Conservation (phyloP, 208 protist species). For the Kentomonas sorsogonicus region DNA sequence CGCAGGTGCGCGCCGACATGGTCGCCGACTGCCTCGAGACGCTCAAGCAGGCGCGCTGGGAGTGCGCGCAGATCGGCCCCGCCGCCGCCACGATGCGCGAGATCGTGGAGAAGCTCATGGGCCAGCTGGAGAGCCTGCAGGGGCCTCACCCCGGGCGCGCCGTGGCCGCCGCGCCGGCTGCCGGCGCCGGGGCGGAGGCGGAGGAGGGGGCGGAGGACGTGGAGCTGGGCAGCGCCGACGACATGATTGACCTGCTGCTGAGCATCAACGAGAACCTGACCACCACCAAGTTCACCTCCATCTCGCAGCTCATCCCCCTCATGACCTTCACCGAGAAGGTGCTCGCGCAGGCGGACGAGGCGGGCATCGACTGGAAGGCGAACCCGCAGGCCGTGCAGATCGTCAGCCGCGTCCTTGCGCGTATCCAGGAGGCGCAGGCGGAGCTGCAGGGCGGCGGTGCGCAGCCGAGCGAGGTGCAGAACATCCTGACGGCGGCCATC, state of each 20-base stretch:
- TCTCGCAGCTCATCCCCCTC: conserved; percentile 20
- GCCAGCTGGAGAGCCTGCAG: conserved; percentile 9
- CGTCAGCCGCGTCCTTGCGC: conserved; percentile 17
- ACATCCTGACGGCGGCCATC: conserved; percentile 9
- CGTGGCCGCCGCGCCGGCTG: neutral
- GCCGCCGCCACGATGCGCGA: conserved; percentile 16
- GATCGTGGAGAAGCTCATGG: conserved; percentile 13
- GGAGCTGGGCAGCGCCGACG: neutral
- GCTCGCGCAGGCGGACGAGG: conserved; percentile 22
- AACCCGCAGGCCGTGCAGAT: conserved; percentile 16
- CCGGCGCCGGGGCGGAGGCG: neutral
- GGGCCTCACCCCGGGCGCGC: no score
- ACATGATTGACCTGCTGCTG: conserved; percentile 14
- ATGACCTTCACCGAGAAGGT: conserved; percentile 27
- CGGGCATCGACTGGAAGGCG: conserved; percentile 23
- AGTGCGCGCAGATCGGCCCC: conserved; percentile 23
- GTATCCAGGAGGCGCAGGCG: conserved; percentile 22
- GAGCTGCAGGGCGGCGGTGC: conserved; percentile 6
- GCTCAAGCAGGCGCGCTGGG: conserved; percentile 18
- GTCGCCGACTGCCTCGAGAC: conserved; percentile 14
- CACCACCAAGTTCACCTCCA: neutral
- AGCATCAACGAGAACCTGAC: conserved; percentile 10
- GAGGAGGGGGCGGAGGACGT: neutral
- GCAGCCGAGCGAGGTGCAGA: neutral
- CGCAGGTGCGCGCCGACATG: conserved; percentile 21